phyloP scores from a whole-genome alignment of 2,329 filamentous ascomycete genomes.

The Penicillium verrucosum region DNA sequence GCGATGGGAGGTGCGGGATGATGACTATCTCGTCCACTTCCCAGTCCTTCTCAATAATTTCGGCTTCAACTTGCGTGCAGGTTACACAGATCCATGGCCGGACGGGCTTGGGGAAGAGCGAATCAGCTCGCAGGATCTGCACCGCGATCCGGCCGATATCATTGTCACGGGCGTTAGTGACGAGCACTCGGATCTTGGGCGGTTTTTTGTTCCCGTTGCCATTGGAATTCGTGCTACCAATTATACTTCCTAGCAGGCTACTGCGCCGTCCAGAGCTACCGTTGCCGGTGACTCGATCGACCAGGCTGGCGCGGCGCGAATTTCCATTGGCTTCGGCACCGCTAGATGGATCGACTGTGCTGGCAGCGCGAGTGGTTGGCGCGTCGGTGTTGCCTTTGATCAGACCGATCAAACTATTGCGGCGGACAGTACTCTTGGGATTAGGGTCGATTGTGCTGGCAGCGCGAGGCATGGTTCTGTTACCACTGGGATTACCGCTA shows the following conservation, averaged over 20 bases:
- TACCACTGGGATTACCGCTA: constrained; percentile 2
- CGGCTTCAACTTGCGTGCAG: constrained; percentile 27
- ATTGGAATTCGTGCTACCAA: background rate
- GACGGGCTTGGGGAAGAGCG: constrained; percentile 28
- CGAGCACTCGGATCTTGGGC: constrained; percentile 32
- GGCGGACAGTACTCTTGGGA: constrained; percentile 3
- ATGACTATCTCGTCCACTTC: constrained; percentile 37
- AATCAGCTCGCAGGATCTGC: constrained; percentile 36
- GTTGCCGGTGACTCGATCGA: constrained; percentile 6
- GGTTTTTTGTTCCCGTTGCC: constrained; percentile 7
- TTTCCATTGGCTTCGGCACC: background rate
- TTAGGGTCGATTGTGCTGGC: constrained; percentile 1
- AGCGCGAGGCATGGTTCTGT: background rate
- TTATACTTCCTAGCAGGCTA: background rate
- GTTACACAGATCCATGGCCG: constrained; percentile 41
- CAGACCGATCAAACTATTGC: constrained; percentile 1
- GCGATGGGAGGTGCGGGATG: constrained; percentile 24
- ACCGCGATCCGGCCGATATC: constrained; percentile 39
- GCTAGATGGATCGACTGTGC: background rate
- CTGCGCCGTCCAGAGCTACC: background rate
- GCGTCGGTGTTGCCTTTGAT: constrained; percentile 1
- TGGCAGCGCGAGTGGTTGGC: background rate
- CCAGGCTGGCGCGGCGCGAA: background rate
- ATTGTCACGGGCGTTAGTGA: constrained; percentile 38
- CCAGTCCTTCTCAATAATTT: constrained; percentile 26